Percentiles rank a stretch among this genome's conserved stretches.
phyloP scores from a whole-genome alignment of 805 yeast genomes.

The Lachancea waltii region DNA sequence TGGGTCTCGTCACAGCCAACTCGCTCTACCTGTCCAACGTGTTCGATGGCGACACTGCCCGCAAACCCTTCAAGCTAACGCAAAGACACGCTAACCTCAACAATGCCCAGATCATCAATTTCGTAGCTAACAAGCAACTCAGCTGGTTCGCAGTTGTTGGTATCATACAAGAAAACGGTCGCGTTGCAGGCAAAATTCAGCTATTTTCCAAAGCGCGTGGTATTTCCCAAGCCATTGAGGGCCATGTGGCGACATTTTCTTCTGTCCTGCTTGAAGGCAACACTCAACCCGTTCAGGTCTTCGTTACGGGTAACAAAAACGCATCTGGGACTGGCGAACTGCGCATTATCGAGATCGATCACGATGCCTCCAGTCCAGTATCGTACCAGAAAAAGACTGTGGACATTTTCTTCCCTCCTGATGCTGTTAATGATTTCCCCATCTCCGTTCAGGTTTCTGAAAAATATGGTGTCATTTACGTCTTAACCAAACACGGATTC shows the following conservation, averaged over 20 bases:
- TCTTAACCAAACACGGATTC: constrained; percentile 93
- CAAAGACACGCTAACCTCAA: constrained; percentile 74
- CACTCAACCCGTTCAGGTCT: constrained; percentile 66
- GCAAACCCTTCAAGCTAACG: constrained; percentile 76
- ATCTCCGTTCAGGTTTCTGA: constrained; percentile 82
- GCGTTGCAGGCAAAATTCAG: constrained; percentile 95
- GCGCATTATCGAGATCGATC: constrained; percentile 95
- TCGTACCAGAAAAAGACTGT: constrained; percentile 77
- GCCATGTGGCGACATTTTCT: constrained; percentile 92
- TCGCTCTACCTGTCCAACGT: constrained; percentile 76
- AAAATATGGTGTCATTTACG: constrained; percentile 78
- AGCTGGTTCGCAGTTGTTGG: constrained; percentile 97
- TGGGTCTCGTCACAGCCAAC: constrained; percentile 81
- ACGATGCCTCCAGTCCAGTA: constrained; percentile 73
- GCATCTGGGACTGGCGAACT: constrained; percentile 74
- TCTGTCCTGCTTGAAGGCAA: constrained; percentile 68
- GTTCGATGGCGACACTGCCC: constrained; percentile 67
- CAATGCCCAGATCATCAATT: constrained; percentile 84
- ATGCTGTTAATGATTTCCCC: constrained; percentile 94
- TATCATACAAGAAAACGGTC: constrained; percentile 86
- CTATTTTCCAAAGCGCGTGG: constrained; percentile 81
- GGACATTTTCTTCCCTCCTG: constrained; percentile 94
- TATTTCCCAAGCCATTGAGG: constrained; percentile 94
- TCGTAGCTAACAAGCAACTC: constrained; percentile 69
- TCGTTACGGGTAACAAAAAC: constrained; percentile 87